Evolutionary conservation across 768 basidiomycete genomes (phyloP).

Genomic region (Arthromyces matolae): DNA sequence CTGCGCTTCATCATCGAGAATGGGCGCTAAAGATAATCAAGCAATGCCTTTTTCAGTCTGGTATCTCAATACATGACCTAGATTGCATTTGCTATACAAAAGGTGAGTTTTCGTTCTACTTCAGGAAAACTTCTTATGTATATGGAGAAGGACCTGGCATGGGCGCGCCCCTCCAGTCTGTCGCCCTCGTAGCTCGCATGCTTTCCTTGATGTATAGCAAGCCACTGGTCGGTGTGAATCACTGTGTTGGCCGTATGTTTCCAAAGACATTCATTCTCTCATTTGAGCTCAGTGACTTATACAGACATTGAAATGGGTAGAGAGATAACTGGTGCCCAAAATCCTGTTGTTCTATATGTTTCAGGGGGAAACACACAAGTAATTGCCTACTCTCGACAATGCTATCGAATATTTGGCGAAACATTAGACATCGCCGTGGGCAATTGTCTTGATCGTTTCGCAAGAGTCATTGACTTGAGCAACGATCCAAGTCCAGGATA

Average conservation of each 20-base stretch:
- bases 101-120: conserved; percentile 46
- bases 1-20: conserved; percentile 92
- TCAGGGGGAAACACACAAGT: conserved; percentile 99
- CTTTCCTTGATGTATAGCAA: conserved; percentile 84
- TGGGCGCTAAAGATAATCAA: conserved; percentile 85
- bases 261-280: not conserved
- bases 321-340: conserved; percentile 88
- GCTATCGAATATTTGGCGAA: conserved; percentile 98
- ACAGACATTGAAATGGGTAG: conserved; percentile 99
- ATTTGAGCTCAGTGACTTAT: not conserved
- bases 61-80: conserved; percentile 67
- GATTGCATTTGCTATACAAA: conserved; percentile 98
- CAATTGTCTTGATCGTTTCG: conserved; percentile 97
- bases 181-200: conserved; percentile 90
- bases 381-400: conserved; percentile 95
- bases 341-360: conserved; percentile 96
- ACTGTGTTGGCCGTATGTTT: conserved; percentile 92
- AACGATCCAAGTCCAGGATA: conserved; percentile 97
- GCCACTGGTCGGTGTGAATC: conserved; percentile 96
- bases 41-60: conserved; percentile 67
- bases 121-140: not conserved
- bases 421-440: conserved; percentile 99
- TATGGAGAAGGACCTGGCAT: conserved; percentile 84
- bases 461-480: conserved; percentile 87
- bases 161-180: conserved; percentile 95